Base-by-base conservation (phyloP, 305 asterid species). In the Fraxinus latifolia region DNA sequence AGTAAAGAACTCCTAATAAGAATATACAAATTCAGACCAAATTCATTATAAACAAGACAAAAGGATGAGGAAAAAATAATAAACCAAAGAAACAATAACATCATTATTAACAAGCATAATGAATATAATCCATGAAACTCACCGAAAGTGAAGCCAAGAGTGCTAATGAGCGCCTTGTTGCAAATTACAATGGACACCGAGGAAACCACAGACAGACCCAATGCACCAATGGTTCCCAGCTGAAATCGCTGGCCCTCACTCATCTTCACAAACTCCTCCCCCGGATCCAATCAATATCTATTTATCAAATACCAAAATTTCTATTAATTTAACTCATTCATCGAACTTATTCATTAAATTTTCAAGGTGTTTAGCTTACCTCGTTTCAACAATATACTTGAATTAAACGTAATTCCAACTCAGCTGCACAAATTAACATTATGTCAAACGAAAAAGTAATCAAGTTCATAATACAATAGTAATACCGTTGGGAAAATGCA, bases 161-260 rank as follows among this genome's bases (percentile, higher is more conserved):
- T 88, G 85, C 94, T 92, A 85, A 94, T 94, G 58, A 93, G 94
- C 76, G 97, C 98, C 92, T 94, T 93, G 87, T 94, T 94, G 90
- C 97, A 94, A 70, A 94, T 94, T 84, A 92, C 98, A 78, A 92
- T 94, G n/a, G 97, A 94, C 84, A 94, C 98, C 0, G 97, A 93
- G 2, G 97, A 93, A 82, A 93, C 97, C 87, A 93, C 97, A 6
- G 97, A 93, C 44, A 94, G 92, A 58, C 90, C 65, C 82, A 91
- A 83, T 0, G 97, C 97, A 72, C 98, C 98, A 71, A 93, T 84
- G n/a, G 97, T 94, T 83, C 97, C 98, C 89, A 92, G 90, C 91
- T 93, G 97, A 84, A 84, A 90, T 90, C 80, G 76, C 88, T 90
- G 90, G 85, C 91, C 90, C 55, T 93, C 97, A 15, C 89, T 84